Conservation (phyloP, 805 yeast genomes). For the Pichia occidentalis region DNA sequence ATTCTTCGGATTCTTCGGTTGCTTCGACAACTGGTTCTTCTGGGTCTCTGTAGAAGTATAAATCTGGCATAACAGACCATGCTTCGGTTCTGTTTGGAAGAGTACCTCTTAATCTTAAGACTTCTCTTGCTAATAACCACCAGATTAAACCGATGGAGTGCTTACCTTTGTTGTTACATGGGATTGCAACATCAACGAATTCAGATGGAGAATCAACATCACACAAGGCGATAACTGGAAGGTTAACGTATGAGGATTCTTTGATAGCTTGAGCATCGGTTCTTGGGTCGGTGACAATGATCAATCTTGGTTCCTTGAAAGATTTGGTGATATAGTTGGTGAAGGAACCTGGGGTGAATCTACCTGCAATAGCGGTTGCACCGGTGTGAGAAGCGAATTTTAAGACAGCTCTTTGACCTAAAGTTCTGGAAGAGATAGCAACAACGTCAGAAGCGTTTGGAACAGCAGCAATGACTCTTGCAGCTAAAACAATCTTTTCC, state of each 20-base stretch:
- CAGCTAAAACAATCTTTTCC: slow-evolving; percentile 99
- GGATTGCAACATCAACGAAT: slow-evolving; percentile 99
- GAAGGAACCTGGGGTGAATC: slow-evolving; percentile 99
- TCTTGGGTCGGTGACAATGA: slow-evolving; percentile 99
- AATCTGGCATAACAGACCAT: slow-evolving; percentile 99
- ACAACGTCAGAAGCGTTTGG: slow-evolving; percentile 98
- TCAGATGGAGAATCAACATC: slow-evolving; percentile 99
- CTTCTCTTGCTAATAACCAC: slow-evolving; percentile 99
- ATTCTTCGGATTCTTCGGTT: slow-evolving; percentile 53
- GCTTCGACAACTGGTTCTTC: slow-evolving; percentile 90
- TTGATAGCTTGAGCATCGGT: slow-evolving; percentile 99
- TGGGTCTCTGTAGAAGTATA: slow-evolving; percentile 99
- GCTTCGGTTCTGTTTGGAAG: slow-evolving; percentile 92
- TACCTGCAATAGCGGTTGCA: slow-evolving; percentile 99
- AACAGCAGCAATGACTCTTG: slow-evolving; percentile 98
- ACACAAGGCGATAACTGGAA: slow-evolving; percentile 98
- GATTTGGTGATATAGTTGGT: slow-evolving; percentile 99
- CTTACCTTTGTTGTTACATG: slow-evolving; percentile 99
- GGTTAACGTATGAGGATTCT: slow-evolving; percentile 99
- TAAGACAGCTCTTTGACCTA: slow-evolving; percentile 99
- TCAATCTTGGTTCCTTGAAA: slow-evolving; percentile 99
- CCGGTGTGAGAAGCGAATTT: slow-evolving; percentile 99
- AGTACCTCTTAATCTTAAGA: slow-evolving; percentile 97
- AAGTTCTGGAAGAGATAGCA: slow-evolving; percentile 98
- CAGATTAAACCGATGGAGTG: slow-evolving; percentile 99